Evolutionary conservation across 495 filamentous ascomycete genomes (phyloP), one percentile per base, ranked within the genome.

Genomic region (Daldinia caldariorum): DNA sequence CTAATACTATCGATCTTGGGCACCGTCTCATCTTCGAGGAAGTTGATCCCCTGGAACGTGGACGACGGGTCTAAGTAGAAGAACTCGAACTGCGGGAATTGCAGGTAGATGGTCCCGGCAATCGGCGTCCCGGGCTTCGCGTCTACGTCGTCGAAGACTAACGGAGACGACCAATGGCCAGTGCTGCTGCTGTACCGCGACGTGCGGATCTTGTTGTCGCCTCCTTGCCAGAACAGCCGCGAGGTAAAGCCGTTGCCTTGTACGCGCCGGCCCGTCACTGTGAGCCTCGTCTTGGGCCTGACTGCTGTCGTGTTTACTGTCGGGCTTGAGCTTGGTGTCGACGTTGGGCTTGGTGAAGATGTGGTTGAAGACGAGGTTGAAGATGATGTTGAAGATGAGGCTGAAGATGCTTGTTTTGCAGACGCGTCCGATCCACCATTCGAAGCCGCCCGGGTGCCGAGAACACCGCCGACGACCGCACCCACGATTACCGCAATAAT

Each of bases 201-300:
- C 12, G 67, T 57, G 32, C 67, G 67, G 38, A 70, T 61, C 34
- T 66, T 49, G 56, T 70, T 66, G 26, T 70, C 67, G 20, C 61
- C 61, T n/a, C 67, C 67, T 16, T 70, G 67, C 67, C 67, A 70
- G 61, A 70, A 70, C n/a, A 70, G 62, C 13, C 62, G 67, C 50
- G 67, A 70, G 10, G 62, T 66, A 57, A 70, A 70, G 38, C 67
- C 67, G 6, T 61, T 37, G 1, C 67, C 67, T 13, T 57, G 6
- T 43, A 70, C 0, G 16, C 67, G 61, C n/a, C 61, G 57, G 26
- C 67, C 67, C 8, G 67, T 66, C 18, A 70, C 35, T 18, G 67
- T 51, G 12, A 70, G 61, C 35, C 43, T 61, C 1, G 67, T 70
- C 0, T 51, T 51, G 16, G 61, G 32, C 16, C 67, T 57, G 9